phyloP scores from a whole-genome alignment of 2,329 filamentous ascomycete genomes.

The Cladophialophora bantiana region DNA sequence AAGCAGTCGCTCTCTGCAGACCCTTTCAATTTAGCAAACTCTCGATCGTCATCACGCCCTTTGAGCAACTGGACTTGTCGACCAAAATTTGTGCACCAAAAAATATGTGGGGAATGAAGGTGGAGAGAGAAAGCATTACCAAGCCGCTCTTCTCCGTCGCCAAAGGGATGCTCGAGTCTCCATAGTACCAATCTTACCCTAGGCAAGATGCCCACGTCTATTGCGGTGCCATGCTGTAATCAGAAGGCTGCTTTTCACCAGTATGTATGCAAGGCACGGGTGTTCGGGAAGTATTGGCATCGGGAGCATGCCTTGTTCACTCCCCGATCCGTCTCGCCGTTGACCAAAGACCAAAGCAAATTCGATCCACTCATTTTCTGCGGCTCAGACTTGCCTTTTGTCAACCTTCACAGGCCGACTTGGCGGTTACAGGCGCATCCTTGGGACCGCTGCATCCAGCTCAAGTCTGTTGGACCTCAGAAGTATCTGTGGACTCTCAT shows the following conservation, averaged over 20 bases:
- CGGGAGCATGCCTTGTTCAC: not conserved
- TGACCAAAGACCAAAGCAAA: not conserved
- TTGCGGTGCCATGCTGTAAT: not conserved
- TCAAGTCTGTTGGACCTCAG: conserved; percentile 60
- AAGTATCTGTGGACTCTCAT: conserved; percentile 70
- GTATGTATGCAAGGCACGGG: not conserved
- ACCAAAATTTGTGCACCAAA: conserved; percentile 14
- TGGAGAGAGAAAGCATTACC: conserved; percentile 19
- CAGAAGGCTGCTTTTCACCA: not conserved
- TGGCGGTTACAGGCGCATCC: conserved; percentile 30
- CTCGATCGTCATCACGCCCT: conserved; percentile 27
- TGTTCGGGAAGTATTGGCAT: not conserved
- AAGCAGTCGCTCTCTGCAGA: not conserved
- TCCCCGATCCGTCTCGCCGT: not conserved
- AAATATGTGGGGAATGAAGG: conserved; percentile 13
- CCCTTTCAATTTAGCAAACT: not conserved
- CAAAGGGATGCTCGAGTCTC: conserved; percentile 1
- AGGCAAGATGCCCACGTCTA: not conserved
- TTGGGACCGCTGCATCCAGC: conserved; percentile 42
- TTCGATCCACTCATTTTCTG: not conserved
- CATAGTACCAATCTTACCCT: not conserved
- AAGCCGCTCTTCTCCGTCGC: conserved; percentile 29
- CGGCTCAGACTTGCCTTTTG: conserved; percentile 44
- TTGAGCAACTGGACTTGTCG: conserved; percentile 1
- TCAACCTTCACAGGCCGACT: conserved; percentile 38